Evolutionary conservation across 176 grass and related monocot genomes (phyloP), one percentile per base, ranked within the genome.

Genomic region (Bolboschoenus planiculmis): DNA sequence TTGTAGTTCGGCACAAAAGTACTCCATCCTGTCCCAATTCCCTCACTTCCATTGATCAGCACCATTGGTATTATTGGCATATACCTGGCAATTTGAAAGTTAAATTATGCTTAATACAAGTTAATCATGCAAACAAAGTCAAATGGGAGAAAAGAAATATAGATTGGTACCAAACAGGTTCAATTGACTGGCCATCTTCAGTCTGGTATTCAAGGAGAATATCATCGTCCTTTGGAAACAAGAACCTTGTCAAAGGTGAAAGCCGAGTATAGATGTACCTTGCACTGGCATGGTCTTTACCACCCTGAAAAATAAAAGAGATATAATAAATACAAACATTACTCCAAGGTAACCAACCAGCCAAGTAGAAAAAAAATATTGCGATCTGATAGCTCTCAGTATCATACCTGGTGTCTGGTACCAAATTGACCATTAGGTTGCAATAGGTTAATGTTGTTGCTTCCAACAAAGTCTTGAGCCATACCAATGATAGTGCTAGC

Each of bases 21-120:
- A 76, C 95, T 98, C 95, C 95, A 98, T 79, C 92, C 95, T 29
- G 89, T 98, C 21, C 95, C 95, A 85, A 93, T 98, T 59, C 90
- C 95, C 86, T 98, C 95, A 85, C 90, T 98, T 84, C 95, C 95
- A 64, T 98, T 98, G 57, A 95, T 82, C 70, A 98, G 83, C 66
- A 98, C 92, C 90, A 93, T 88, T 18, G 95, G 95, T 85, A 98
- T 83, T 64, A 93, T 88, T 23, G 95, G 96, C 82, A 95, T 47
- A 84, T 90, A 98, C 90, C 96, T 98, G 78, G 85, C 20, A 54
- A 78, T 62, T 78, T 37, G 31, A 42, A 70, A 23, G 84, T 51
- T 14, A 7, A 50, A 89, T 48, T 9, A 60, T 10, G 43, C 33
- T 59, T 40, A 9, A 10, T 40, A 65, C 72, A 67, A 68, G 62